Evolutionary conservation across 495 filamentous ascomycete genomes (phyloP).

Genomic region (Aspergillus bertholletiae): DNA sequence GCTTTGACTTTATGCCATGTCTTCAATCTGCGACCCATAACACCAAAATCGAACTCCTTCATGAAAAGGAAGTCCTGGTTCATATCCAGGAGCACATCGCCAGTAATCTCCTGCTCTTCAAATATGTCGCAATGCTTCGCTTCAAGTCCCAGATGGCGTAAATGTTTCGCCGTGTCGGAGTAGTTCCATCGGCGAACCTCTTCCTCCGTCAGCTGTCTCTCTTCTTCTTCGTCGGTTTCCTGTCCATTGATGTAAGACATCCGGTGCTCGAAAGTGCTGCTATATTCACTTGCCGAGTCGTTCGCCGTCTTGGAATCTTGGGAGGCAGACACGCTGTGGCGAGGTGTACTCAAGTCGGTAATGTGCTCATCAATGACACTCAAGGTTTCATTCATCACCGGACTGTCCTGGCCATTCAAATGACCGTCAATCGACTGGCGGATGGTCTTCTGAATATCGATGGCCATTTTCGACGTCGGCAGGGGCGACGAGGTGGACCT

Average conservation of each 20-base stretch:
- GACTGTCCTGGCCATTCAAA: constrained; percentile 55
- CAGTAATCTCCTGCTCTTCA: constrained; percentile 91
- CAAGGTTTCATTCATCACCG: constrained; percentile 93
- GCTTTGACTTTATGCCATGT: constrained; percentile 94
- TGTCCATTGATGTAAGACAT: constrained; percentile 88
- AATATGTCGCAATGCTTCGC: constrained; percentile 87
- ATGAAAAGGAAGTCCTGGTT: constrained; percentile 88
- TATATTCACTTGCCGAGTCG: constrained; percentile 89
- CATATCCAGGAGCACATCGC: constrained; percentile 91
- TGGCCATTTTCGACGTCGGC: constrained; percentile 34
- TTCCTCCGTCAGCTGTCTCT: constrained; percentile 50
- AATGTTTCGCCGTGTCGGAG: constrained; percentile 75
- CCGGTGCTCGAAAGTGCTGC: constrained; percentile 69
- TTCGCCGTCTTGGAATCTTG: constrained; percentile 57
- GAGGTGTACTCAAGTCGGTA: constrained; percentile 81
- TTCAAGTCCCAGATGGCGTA: constrained; percentile 79
- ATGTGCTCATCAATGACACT: constrained; percentile 99
- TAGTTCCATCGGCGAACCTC: constrained; percentile 75
- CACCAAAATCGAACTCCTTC: constrained; percentile 92
- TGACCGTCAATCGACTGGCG: constrained; percentile 43
- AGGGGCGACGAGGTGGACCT: constrained; percentile 43
- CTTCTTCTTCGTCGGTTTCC: constrained; percentile 74
- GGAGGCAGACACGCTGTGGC: constrained; percentile 47
- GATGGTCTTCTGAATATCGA: constrained; percentile 46
- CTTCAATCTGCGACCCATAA: constrained; percentile 80